Evolutionary conservation across 2,329 filamentous ascomycete genomes (phyloP).

Genomic region (Ascochyta koolunga): DNA sequence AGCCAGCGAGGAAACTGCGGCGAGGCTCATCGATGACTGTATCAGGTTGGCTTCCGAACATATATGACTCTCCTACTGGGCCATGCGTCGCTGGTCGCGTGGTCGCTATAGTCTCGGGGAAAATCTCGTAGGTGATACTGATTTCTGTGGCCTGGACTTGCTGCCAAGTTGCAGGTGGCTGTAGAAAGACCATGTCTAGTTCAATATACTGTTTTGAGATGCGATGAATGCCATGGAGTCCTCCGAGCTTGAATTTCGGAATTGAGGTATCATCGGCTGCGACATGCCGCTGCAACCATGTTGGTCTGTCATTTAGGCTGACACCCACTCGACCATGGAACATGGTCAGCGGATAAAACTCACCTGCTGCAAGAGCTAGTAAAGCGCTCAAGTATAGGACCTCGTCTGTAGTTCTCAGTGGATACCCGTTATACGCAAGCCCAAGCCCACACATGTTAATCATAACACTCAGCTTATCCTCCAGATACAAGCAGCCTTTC

Average conservation of each 20-base stretch:
- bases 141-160: neutral
- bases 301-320: slow-evolving; percentile 1
- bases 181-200: slow-evolving; percentile 19
- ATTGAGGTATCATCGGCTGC: slow-evolving; percentile 4
- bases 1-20: slow-evolving; percentile 21
- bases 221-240: slow-evolving; percentile 11
- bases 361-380: slow-evolving; percentile 21
- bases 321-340: neutral
- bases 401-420: slow-evolving; percentile 7
- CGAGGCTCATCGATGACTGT: slow-evolving; percentile 5
- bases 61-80: neutral
- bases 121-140: neutral
- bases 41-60: neutral
- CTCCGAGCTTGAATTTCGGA: slow-evolving; percentile 7
- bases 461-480: slow-evolving; percentile 23
- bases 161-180: neutral
- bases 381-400: slow-evolving; percentile 13
- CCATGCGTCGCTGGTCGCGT: neutral
- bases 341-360: slow-evolving; percentile 20
- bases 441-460: slow-evolving; percentile 21
- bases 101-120: neutral
- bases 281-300: slow-evolving; percentile 14
- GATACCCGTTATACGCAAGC: slow-evolving; percentile 18
- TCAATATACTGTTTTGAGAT: slow-evolving; percentile 16
- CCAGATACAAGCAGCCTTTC: slow-evolving; percentile 15